Base-by-base conservation (phyloP, 1,139 yeast genomes). In the Pichia sp. region DNA sequence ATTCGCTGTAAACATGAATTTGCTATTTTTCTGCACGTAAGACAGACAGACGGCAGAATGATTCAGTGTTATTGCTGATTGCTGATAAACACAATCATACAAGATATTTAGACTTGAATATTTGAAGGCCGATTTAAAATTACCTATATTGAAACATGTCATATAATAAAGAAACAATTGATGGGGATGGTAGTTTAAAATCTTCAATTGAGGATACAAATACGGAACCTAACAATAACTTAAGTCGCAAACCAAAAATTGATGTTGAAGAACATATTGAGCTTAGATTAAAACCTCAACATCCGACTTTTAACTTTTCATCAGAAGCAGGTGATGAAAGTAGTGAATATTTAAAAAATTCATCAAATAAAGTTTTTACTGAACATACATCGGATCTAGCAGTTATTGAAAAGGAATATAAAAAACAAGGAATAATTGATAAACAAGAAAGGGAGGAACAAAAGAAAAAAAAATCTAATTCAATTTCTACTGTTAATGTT, bases 231-330 rank as follows among this genome's bases (percentile, higher is more conserved):
- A 16, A 16, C 16, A 16, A 16, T 16, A 16, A 16, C 16, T 16
- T 16, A 16, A 16, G 16, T 16, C 16, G 16, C 4, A 26, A 35
- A 8, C 7, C 20, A 12, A 31, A 23, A 27, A 31, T 28, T 22
- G 44, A 43, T 35, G 31, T 39, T 12, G 49, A 41, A 10, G 50
- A 41, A 8, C 37, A 28, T 5, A 54, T 55, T 45, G 53, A 51
- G n/a, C 45, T 58, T 31, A 53, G 54, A 37, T 41, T 60, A 12
- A 57, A 57, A 31, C 57, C 56, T 2, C 62, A 56, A 30, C 43
- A 42, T 26, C 56, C 63, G 9, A 60, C 62, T 3, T 60, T 60
- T 39, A 50, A 44, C 16, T 39, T 46, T n/a, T 34, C 46, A 4
- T 30, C 37, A 9, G 44, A 24, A 5, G 44, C 12, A 7, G 11